Conservation (phyloP, 345 rosid species). For the Barbarea vulgaris region DNA sequence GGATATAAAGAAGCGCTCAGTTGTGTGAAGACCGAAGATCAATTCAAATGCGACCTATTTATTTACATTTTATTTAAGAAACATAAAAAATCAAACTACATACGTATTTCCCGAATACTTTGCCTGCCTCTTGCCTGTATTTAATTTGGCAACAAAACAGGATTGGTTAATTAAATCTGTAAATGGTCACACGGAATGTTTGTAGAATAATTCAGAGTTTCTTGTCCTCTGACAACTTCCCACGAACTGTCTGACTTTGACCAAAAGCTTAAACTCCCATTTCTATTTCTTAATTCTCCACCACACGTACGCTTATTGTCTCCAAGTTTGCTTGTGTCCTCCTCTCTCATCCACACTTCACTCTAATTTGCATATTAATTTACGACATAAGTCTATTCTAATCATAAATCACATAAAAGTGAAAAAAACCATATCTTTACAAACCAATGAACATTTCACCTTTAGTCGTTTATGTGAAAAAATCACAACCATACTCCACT, state of each 20-base stretch:
- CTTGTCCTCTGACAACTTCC: constrained; percentile 34
- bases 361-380: background rate
- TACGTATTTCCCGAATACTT: background rate
- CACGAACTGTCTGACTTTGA: constrained; percentile 38
- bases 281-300: background rate
- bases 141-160: background rate
- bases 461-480: background rate
- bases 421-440: background rate
- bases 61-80: background rate
- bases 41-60: background rate
- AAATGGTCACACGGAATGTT: constrained; percentile 24
- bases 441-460: constrained; percentile 11
- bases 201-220: constrained; percentile 29
- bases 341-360: background rate
- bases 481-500: background rate
- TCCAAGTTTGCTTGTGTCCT: constrained; percentile 10
- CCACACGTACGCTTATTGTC: constrained; percentile 18
- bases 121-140: constrained; percentile 1
- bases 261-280: constrained; percentile 18
- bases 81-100: background rate
- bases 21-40: constrained; percentile 8
- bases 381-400: background rate
- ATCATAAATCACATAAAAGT: background rate
- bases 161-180: background rate
- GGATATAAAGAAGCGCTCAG: background rate